Conservation (phyloP, 306 rosid species). For the Sphenostylis stenocarpa region DNA sequence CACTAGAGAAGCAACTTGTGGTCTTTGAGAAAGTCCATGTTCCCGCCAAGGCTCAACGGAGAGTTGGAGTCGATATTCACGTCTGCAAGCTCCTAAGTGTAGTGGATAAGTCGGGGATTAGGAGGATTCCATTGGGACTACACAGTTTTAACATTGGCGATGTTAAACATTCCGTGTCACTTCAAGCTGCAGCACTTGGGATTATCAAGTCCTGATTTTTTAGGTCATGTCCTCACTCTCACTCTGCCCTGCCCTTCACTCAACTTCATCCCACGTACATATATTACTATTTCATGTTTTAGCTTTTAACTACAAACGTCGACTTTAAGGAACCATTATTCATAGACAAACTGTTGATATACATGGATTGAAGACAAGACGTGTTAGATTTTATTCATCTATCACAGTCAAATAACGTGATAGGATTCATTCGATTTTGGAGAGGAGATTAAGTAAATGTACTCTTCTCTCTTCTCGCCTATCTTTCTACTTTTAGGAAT, state of each 20-base stretch:
- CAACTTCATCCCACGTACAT: background rate
- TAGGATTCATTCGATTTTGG: constrained; percentile 16
- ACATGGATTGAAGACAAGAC: constrained; percentile 26
- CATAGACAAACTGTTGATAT: constrained; percentile 29
- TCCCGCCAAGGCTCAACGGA: constrained; percentile 43
- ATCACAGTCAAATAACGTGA: background rate
- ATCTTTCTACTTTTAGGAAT: background rate
- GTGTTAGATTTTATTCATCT: constrained; percentile 27
- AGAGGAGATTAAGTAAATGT: constrained; percentile 13
- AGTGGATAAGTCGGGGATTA: constrained; percentile 67
- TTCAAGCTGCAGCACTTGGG: constrained; percentile 58
- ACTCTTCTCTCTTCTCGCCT: constrained; percentile 3
- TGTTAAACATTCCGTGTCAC: constrained; percentile 54
- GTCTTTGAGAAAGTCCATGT: constrained; percentile 72
- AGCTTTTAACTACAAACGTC: background rate
- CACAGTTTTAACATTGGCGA: constrained; percentile 68
- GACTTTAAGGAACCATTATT: background rate
- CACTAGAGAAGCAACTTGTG: constrained; percentile 59
- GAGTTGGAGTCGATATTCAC: constrained; percentile 60
- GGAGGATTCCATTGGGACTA: constrained; percentile 75
- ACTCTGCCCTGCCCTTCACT: background rate
- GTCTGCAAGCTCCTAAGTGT: constrained; percentile 80
- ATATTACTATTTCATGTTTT: background rate
- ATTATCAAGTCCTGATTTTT: constrained; percentile 53
- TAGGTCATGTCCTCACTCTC: too few species aligned